Conservation (phyloP, 2,329 filamentous ascomycete genomes). For the Fusarium sp. region DNA sequence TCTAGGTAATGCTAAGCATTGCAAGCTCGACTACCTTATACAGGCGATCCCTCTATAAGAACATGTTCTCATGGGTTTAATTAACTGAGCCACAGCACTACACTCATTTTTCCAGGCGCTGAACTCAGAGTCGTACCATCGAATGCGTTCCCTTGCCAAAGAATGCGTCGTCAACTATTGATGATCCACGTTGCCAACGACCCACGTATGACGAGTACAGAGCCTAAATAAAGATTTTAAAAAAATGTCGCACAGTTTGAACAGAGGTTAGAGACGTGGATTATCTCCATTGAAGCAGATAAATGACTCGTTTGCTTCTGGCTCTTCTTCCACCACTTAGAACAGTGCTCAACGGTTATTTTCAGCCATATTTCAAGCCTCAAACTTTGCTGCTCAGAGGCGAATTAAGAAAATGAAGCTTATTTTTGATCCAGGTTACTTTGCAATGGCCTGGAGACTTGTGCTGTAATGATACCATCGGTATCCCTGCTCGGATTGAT, state of each 20-base stretch:
- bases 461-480: background rate
- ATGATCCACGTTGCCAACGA: constrained; percentile 26
- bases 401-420: background rate
- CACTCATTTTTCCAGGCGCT: background rate
- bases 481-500: background rate
- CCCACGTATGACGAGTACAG: constrained; percentile 28
- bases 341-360: background rate
- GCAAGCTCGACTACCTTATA: background rate
- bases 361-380: background rate
- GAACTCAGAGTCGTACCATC: background rate
- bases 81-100: background rate
- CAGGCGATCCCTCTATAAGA: background rate
- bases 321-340: background rate
- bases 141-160: background rate
- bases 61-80: no score
- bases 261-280: background rate
- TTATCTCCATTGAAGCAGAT: background rate
- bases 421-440: background rate
- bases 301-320: background rate
- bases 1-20: background rate
- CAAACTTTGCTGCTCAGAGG: background rate
- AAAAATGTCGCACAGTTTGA: constrained; percentile 16
- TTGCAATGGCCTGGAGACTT: background rate
- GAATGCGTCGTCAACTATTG: background rate
- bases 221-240: background rate